Conservation (phyloP, 2,329 filamentous ascomycete species). For the Aspergillus japonicus region DNA sequence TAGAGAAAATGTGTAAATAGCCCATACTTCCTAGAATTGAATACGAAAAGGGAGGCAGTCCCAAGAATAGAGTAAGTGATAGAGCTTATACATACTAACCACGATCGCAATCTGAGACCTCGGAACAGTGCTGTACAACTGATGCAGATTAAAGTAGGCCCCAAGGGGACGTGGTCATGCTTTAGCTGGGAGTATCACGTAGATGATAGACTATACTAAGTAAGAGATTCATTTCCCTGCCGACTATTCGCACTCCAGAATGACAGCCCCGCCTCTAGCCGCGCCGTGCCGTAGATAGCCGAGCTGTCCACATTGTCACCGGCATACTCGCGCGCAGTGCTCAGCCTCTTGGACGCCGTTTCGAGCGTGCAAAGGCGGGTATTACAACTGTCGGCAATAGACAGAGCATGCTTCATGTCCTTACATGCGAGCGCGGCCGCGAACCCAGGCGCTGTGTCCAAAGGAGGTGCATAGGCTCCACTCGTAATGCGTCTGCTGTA, state of each 20-base stretch:
- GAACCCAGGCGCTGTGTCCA: constrained; percentile 16
- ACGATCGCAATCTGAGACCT: too few species aligned
- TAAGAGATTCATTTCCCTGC: neutral
- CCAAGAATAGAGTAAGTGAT: too few species aligned
- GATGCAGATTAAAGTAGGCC: too few species aligned
- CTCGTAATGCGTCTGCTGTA: constrained; percentile 21
- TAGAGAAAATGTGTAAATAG: neutral
- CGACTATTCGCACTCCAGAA: neutral
- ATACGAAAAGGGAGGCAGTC: too few species aligned
- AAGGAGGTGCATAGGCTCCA: constrained; percentile 19
- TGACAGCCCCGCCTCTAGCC: neutral
- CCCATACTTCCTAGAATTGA: too few species aligned
- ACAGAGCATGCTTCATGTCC: constrained; percentile 18
- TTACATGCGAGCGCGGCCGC: constrained; percentile 15
- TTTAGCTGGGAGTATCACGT: too few species aligned
- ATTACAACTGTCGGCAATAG: neutral
- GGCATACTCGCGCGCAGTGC: neutral
- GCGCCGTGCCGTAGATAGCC: neutral
- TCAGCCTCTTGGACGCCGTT: neutral
- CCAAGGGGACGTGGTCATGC: too few species aligned
- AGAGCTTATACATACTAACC: too few species aligned
- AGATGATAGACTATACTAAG: too few species aligned
- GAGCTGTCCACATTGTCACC: neutral
- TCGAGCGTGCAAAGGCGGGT: neutral
- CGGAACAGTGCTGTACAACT: too few species aligned